These are phyloP conservation scores for Torulaspora microellipsoides DNA, from an alignment of 805 yeast species.

Conservation along the genomic window DNA sequence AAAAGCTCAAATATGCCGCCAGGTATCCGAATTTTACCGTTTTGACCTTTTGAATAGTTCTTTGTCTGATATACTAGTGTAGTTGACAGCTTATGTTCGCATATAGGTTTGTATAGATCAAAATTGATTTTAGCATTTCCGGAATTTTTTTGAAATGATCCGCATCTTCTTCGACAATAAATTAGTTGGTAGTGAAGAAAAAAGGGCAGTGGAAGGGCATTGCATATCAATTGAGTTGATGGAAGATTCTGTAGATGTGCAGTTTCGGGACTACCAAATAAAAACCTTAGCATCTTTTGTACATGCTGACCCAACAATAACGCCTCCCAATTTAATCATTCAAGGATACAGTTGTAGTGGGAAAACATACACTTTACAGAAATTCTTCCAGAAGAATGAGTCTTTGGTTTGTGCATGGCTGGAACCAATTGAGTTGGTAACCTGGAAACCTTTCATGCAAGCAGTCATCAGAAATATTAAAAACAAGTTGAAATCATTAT, in stretches of 20 bases:
- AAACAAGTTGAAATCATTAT: conserved; percentile 13
- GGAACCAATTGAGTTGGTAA: conserved; percentile 29
- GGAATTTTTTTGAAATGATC: too few relatives aligned
- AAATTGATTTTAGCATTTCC: too few relatives aligned
- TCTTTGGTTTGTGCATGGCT: conserved; percentile 19
- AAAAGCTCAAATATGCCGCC: conserved; percentile 46
- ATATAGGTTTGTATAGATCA: too few relatives aligned
- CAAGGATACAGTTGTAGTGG: conserved; percentile 33
- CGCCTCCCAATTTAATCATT: conserved; percentile 26
- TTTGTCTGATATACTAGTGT: conserved; percentile 5
- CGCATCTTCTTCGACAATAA: too few relatives aligned
- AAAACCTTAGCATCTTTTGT: conserved; percentile 21
- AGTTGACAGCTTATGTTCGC: not conserved
- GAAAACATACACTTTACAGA: conserved; percentile 24
- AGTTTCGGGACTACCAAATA: conserved; percentile 27
- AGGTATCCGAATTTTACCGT: conserved; percentile 57
- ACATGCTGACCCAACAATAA: conserved; percentile 16
- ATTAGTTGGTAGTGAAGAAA: too few relatives aligned
- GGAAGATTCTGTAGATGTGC: conserved; percentile 3
- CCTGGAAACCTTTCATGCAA: conserved; percentile 33
- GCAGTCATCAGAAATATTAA: conserved; percentile 27
- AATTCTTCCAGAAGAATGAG: conserved; percentile 17
- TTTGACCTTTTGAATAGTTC: conserved; percentile 45
- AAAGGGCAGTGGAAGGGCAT: too few relatives aligned
- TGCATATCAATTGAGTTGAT: too few relatives aligned